phyloP scores from a whole-genome alignment of 768 basidiomycete species.

The Mycena indigotica region DNA sequence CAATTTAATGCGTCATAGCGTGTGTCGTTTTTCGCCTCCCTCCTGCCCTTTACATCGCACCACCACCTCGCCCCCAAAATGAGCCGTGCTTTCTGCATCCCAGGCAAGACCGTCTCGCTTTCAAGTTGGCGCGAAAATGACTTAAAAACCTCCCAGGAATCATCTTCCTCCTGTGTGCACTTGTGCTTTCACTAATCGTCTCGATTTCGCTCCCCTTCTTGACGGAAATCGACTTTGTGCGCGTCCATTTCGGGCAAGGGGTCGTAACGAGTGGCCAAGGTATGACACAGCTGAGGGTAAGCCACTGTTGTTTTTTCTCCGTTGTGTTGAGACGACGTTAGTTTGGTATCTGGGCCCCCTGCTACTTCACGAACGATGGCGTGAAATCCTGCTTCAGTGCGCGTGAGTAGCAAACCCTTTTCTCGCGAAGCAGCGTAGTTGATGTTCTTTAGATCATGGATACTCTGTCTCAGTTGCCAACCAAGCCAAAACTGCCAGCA shows the following conservation, averaged over 20 bases:
- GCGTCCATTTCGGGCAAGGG: slow-evolving; percentile 49
- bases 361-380: slow-evolving; percentile 49
- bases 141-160: too few relatives aligned
- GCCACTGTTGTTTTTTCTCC: slow-evolving; percentile 28
- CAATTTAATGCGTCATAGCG: background rate
- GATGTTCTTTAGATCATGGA: slow-evolving; percentile 45
- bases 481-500: slow-evolving; percentile 36
- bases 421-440: background rate
- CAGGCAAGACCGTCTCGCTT: too few relatives aligned
- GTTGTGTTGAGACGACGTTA: slow-evolving; percentile 28
- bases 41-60: background rate
- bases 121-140: too few relatives aligned
- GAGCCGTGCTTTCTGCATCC: slow-evolving; percentile 60
- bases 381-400: slow-evolving; percentile 52
- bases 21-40: background rate
- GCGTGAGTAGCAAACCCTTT: slow-evolving; percentile 35
- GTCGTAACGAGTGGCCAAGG: slow-evolving; percentile 29
- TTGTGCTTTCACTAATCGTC: slow-evolving; percentile 66
- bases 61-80: slow-evolving; percentile 27
- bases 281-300: slow-evolving; percentile 56
- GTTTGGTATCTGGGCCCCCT: slow-evolving; percentile 77
- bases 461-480: slow-evolving; percentile 52
- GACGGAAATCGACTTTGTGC: slow-evolving; percentile 65
- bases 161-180: slow-evolving; percentile 58
- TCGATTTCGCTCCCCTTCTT: slow-evolving; percentile 75